Base-by-base conservation (phyloP, 2,329 filamentous ascomycete genomes). In the Lasiodiplodia hormozganensis region DNA sequence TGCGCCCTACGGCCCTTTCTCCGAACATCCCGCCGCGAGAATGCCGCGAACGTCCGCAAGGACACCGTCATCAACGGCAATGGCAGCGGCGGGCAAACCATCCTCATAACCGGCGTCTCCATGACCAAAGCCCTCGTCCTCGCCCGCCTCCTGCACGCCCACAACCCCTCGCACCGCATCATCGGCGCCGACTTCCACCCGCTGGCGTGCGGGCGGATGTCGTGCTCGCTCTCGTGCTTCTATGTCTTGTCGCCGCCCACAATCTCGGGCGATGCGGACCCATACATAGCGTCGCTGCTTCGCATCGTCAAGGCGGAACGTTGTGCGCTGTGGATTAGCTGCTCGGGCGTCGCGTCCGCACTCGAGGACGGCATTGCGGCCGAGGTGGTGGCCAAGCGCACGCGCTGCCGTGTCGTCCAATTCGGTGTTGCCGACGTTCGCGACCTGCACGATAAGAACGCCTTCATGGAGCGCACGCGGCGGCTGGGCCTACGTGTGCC, bases 271-370 rank as follows among this genome's bases (percentile, higher is more conserved):
- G 53, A 67, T 28, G n/a, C 65, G 12, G 7, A 28, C 10, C 66
- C 56, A 2, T 93, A 94, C 73, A 82, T 87, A 16, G 78, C 83
- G 16, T 80, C 81, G 0, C 76, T 94, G 3, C 76, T 91, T 1
- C 78, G 86, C 10, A 84, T 93, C 31, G 83, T 93, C 51, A 75
- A 82, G 6, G 76, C 79, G 0, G 90, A 94, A 70, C 82, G 84
- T 0, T 85, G 92, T 4, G 86, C 92, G 68, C 78, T 94, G 3
- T 94, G 91, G 91, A 87, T 94, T 3, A 89, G 88, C 23, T 92
- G 90, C 73, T 92, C 90, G 0, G 89, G 88, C n/a, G 88, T 91
- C 10, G 84, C 86, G 1, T 87, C 86, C 0, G 89, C 88, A 0
- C 78, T 90, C 14, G 88, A 91, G 73, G 91, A 94, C 75, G 90